Evolutionary conservation across 495 filamentous ascomycete genomes (phyloP).

Genomic region (Hypoxylon fragiforme): DNA sequence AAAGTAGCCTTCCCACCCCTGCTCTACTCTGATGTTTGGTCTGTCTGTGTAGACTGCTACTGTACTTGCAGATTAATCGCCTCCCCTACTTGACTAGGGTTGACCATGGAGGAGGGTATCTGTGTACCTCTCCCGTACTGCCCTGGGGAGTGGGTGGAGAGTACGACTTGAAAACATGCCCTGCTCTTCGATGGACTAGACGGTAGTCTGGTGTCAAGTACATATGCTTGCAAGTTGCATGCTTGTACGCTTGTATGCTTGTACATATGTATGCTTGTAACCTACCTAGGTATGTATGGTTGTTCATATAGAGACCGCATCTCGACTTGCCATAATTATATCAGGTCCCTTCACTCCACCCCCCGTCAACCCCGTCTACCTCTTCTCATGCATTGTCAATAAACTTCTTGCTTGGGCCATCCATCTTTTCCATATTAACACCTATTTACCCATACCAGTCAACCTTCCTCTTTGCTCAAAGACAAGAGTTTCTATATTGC

Average conservation of each 20-base stretch:
- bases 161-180: constrained; percentile 23
- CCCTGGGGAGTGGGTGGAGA: constrained; percentile 25
- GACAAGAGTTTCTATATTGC: constrained; percentile 43
- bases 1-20: constrained; percentile 31
- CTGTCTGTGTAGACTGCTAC: constrained; percentile 28
- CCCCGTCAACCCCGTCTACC: constrained; percentile 21
- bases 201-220: constrained; percentile 24
- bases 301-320: constrained; percentile 35
- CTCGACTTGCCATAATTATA: constrained; percentile 31
- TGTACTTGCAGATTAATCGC: constrained; percentile 31
- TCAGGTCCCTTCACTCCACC: constrained; percentile 36
- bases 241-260: too few relatives aligned
- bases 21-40: constrained; percentile 27
- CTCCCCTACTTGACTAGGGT: constrained; percentile 30
- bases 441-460: constrained; percentile 52
- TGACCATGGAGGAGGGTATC: constrained; percentile 21
- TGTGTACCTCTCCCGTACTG: constrained; percentile 31
- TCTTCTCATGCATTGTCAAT: constrained; percentile 41
- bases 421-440: constrained; percentile 49
- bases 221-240: too few relatives aligned
- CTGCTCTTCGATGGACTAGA: constrained; percentile 23
- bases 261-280: too few relatives aligned
- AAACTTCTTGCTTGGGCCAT: constrained; percentile 38
- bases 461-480: constrained; percentile 37
- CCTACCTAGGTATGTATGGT: too few relatives aligned